These are phyloP conservation scores for Kwoniella bestiolae DNA, from an alignment of 768 basidiomycete genomes.

Conservation along the genomic window DNA sequence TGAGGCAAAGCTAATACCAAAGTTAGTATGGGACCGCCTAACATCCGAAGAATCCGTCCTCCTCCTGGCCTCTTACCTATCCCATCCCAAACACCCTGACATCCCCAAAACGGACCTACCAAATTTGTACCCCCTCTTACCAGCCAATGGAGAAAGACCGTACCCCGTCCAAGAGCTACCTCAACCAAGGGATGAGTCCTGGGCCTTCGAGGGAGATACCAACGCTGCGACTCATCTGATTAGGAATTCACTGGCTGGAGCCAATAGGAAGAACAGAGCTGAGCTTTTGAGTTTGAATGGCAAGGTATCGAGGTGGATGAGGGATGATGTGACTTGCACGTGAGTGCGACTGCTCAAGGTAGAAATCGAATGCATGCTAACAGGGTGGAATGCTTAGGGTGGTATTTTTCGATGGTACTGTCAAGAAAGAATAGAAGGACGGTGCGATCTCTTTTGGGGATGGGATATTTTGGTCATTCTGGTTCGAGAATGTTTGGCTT, in stretches of 20 bases:
- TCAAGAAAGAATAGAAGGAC: not conserved
- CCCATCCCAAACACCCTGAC: slow-evolving; percentile 40
- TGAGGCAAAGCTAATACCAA: not conserved
- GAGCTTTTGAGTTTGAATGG: slow-evolving; percentile 54
- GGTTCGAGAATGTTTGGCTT: not conserved
- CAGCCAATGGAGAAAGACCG: slow-evolving; percentile 22
- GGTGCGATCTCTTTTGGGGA: not conserved
- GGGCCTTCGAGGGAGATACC: slow-evolving; percentile 51
- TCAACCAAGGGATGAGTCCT: slow-evolving; percentile 26
- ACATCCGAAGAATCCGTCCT: slow-evolving; percentile 55
- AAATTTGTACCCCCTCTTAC: slow-evolving; percentile 26
- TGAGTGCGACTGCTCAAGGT: slow-evolving; percentile 33
- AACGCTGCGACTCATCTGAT: slow-evolving; percentile 57
- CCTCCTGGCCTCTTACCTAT: slow-evolving; percentile 49
- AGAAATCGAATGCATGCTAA: not conserved
- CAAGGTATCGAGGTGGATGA: slow-evolving; percentile 44
- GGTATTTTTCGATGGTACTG: not conserved
- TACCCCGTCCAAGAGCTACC: slow-evolving; percentile 48
- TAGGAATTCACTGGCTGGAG: slow-evolving; percentile 50
- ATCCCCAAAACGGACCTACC: slow-evolving; percentile 45
- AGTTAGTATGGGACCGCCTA: slow-evolving; percentile 55
- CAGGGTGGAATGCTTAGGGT: not conserved
- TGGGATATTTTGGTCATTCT: not conserved
- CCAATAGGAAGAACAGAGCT: slow-evolving; percentile 36
- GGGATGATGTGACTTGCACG: slow-evolving; percentile 56